Percentiles rank a stretch among this genome's conserved stretches.
phyloP scores from a whole-genome alignment of 78 protist species.

The Chrysochromulina tobinii region DNA sequence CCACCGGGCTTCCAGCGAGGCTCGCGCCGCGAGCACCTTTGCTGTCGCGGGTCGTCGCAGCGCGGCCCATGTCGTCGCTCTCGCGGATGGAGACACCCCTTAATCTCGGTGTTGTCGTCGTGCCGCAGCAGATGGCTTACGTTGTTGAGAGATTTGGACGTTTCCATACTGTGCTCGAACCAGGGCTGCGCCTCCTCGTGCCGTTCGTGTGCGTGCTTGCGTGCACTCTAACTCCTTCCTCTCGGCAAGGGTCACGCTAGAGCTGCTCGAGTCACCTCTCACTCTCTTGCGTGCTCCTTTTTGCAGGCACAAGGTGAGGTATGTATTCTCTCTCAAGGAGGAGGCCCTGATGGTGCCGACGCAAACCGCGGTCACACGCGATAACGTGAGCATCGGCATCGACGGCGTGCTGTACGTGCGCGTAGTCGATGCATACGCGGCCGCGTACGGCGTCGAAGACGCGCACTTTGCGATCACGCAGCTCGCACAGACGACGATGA shows the following conservation, averaged over 20 bases:
- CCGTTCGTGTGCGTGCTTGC: conserved; percentile 25
- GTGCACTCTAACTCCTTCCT: not conserved
- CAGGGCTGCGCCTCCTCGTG: conserved; percentile 66
- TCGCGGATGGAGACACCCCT: no score
- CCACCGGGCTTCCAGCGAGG: no score
- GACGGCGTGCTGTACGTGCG: conserved; percentile 71
- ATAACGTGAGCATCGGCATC: conserved; percentile 68
- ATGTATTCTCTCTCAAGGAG: not conserved
- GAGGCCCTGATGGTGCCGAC: not conserved
- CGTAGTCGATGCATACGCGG: not conserved
- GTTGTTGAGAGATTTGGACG: conserved; percentile 72
- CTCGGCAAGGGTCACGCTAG: conserved; percentile 61
- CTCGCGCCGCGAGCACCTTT: no score
- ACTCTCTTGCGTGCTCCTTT: no score
- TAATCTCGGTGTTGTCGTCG: conserved; percentile 14
- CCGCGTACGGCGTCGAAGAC: conserved; percentile 64
- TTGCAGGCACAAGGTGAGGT: not conserved
- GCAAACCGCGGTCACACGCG: conserved; percentile 73
- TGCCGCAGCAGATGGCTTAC: conserved; percentile 75
- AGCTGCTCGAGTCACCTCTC: conserved; percentile 14
- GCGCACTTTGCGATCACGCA: conserved; percentile 59
- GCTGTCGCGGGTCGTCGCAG: no score
- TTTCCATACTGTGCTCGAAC: conserved; percentile 41
- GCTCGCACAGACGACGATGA: conserved; percentile 82
- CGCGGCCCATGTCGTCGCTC: no score